Conservation (phyloP, 768 basidiomycete species). For the Kwoniella europaea region DNA sequence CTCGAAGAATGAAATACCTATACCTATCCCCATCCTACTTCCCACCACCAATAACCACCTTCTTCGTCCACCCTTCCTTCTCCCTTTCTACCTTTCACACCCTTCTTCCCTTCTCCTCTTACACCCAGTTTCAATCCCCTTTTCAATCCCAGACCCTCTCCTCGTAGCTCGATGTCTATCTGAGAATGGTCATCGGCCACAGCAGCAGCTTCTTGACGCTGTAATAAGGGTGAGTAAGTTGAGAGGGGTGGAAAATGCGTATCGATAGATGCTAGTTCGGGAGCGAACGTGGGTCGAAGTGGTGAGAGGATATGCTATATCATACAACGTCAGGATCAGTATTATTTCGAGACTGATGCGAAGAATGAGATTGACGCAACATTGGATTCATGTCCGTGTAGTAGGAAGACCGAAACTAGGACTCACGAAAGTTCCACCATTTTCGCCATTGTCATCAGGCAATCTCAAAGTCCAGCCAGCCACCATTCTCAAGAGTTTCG, state of each 20-base stretch:
- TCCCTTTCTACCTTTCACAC: conserved; percentile 50
- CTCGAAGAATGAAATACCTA: too few species aligned
- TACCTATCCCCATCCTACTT: conserved; percentile 53
- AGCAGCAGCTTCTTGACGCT: conserved; percentile 18
- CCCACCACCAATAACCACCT: conserved; percentile 58
- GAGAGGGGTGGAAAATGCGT: conserved; percentile 48
- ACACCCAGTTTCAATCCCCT: conserved; percentile 41
- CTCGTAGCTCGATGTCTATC: conserved; percentile 14
- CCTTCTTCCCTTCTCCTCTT: conserved; percentile 41
- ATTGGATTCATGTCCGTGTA: too few species aligned
- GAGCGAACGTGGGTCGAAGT: conserved; percentile 55
- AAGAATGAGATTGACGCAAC: too few species aligned
- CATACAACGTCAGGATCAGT: background rate
- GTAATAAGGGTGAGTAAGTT: conserved; percentile 27
- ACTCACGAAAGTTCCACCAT: conserved; percentile 57
- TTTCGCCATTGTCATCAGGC: conserved; percentile 40
- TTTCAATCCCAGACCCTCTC: conserved; percentile 41
- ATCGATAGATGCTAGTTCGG: conserved; percentile 55
- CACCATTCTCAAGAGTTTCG: conserved; percentile 51
- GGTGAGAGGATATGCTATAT: conserved; percentile 57
- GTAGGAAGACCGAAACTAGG: conserved; percentile 1
- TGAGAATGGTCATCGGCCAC: background rate
- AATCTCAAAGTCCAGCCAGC: conserved; percentile 47
- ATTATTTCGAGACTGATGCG: too few species aligned
- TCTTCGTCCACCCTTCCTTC: conserved; percentile 55